Evolutionary conservation across 108 stramenopile genomes (phyloP).

Genomic region (Conticribra weissflogii): DNA sequence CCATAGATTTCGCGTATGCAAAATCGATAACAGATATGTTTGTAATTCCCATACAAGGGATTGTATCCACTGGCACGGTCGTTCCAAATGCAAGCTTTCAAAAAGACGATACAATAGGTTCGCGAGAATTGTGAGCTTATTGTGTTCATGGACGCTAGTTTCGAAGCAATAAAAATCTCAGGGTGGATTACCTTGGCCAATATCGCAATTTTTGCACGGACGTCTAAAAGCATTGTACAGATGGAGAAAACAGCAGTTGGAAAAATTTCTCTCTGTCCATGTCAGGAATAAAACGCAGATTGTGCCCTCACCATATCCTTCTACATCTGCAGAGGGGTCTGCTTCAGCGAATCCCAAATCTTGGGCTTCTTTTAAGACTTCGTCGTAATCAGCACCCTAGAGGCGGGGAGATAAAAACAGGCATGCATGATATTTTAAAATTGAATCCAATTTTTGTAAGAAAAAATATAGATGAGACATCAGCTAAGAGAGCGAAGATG

Average conservation of each 20-base stretch:
- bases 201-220: slow-evolving; percentile 90
- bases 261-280: no score
- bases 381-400: slow-evolving; percentile 61
- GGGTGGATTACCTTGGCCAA: slow-evolving; percentile 63
- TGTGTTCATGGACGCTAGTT: not conserved
- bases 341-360: slow-evolving; percentile 82
- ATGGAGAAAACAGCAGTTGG: no score
- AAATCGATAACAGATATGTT: slow-evolving; percentile 76
- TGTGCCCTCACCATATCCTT: slow-evolving; percentile 64
- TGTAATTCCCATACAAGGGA: slow-evolving; percentile 86
- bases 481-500: no score
- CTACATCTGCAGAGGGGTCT: slow-evolving; percentile 88
- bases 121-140: no score
- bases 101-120: not conserved
- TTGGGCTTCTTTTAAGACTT: slow-evolving; percentile 75
- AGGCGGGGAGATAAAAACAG: not conserved
- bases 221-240: no score
- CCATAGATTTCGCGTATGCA: slow-evolving; percentile 82
- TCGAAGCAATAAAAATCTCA: not conserved
- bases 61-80: slow-evolving; percentile 61
- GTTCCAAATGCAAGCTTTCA: slow-evolving; percentile 77
- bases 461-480: no score
- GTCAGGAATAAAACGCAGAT: no score
- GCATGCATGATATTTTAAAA: not conserved
- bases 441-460: not conserved